Base-by-base conservation (phyloP, 305 asterid genomes). In the Plantago rigida region DNA sequence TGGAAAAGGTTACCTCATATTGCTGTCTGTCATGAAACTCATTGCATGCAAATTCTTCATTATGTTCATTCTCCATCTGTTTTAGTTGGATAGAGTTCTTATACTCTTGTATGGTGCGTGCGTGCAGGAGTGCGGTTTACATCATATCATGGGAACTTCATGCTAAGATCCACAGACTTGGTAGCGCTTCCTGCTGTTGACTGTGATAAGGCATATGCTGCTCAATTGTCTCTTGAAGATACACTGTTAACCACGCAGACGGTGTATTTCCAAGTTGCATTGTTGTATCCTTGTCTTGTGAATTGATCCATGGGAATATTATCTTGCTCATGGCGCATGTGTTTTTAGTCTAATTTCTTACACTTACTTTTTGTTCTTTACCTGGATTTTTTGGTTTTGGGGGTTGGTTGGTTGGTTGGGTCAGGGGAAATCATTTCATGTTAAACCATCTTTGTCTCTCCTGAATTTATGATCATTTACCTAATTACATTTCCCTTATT, bases 161-260 rank as follows among this genome's bases (percentile, higher is more conserved):
- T 93, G 99, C 81, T 93, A 70, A 80, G 97, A 72, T 93, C 99
- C 68, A 87, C 99, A 29, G 99, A 93, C 81, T 75, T 93, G 59
- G 66, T 93, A 71, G 94, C 97, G 42, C 97, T 93, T 75, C 99
- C 99, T 53, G 97, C 95, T 75, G 89, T 84, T 51, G 97, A 93
- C 78, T 93, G 97, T 70, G 99, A 93, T 73, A 93, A 93, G 79
- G 99, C 97, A 51, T 93, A 87, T 77, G 97, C 83, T 24, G 95
- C 95, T 66, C 99, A 89, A 74, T 79, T 89, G 67, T 79, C 86
- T 69, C 94, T 93, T 64, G 97, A 93, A 81, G 99, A 93, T 66
- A 89, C 99, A 26, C 76, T 93, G 65, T 75, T 89, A 76, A 87
- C 94, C 49, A 75, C 89, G 17, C 91, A 78, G 70, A 84, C 89